These are phyloP conservation scores for Trichophyton simii DNA, from an alignment of 2,329 filamentous ascomycete genomes.

Conservation along the genomic window DNA sequence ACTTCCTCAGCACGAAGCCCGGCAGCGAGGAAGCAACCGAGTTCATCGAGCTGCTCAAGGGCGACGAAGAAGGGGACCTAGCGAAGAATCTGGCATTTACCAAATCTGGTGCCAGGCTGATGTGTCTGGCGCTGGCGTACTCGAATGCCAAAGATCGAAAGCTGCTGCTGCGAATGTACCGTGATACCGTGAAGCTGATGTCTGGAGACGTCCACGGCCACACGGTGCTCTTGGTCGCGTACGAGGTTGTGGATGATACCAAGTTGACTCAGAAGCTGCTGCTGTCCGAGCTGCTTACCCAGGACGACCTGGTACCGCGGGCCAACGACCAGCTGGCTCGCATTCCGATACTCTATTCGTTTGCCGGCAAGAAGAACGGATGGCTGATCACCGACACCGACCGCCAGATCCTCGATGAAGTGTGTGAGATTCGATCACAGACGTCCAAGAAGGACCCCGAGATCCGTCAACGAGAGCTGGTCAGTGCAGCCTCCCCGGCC, in stretches of 20 bases:
- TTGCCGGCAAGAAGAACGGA: conserved; percentile 50
- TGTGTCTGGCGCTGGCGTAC: conserved; percentile 69
- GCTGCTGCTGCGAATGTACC: conserved; percentile 74
- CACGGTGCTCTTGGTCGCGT: conserved; percentile 67
- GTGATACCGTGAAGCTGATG: conserved; percentile 77
- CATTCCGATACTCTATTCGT: conserved; percentile 65
- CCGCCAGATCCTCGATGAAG: conserved; percentile 58
- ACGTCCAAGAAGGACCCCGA: conserved; percentile 90
- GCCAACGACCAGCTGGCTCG: conserved; percentile 39
- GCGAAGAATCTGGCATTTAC: conserved; percentile 96
- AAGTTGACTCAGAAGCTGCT: conserved; percentile 76
- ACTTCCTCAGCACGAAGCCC: conserved; percentile 66
- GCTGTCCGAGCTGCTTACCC: conserved; percentile 72
- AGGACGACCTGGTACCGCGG: conserved; percentile 38
- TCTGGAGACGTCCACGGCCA: conserved; percentile 69
- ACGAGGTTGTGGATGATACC: conserved; percentile 90
- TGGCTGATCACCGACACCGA: conserved; percentile 54
- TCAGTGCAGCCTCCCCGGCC: conserved; percentile 59
- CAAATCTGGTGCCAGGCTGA: conserved; percentile 68
- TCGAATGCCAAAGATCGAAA: conserved; percentile 88
- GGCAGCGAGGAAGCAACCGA: conserved; percentile 73
- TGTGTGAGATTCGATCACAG: conserved; percentile 63
- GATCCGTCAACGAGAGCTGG: conserved; percentile 60
- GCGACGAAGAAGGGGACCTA: conserved; percentile 79
- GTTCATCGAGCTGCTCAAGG: conserved; percentile 81